Percentiles rank a stretch among this genome's conserved stretches.
phyloP scores from a whole-genome alignment of 176 grass and related monocot genomes.

The Avena sativa region DNA sequence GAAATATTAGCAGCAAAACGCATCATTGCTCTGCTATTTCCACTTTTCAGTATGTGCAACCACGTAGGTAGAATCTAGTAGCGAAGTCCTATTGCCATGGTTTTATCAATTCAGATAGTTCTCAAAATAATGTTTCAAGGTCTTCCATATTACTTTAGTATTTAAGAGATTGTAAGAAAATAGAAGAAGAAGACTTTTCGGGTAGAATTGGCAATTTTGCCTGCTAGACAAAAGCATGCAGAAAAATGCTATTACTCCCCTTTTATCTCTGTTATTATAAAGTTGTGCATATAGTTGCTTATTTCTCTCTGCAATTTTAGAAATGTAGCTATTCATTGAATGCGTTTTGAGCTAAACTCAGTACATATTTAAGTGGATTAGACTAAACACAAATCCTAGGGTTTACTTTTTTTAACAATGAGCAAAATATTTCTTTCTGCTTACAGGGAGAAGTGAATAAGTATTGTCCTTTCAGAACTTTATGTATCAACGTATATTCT shows the following conservation, averaged over 20 bases:
- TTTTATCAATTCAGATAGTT: neutral
- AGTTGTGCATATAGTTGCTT: neutral
- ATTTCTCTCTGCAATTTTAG: slow-evolving; percentile 1
- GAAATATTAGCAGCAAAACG: neutral
- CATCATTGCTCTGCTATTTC: neutral
- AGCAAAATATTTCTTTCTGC: neutral
- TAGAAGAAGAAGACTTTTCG: neutral
- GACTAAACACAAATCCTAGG: neutral
- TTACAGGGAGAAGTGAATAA: neutral
- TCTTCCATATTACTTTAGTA: neutral
- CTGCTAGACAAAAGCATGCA: neutral
- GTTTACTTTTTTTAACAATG: neutral
- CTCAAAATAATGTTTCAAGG: neutral
- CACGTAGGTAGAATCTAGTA: neutral
- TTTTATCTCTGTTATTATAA: neutral
- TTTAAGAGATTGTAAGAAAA: neutral
- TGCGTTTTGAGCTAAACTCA: neutral
- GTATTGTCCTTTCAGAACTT: slow-evolving; percentile 12
- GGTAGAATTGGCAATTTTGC: neutral
- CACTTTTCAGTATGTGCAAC: neutral
- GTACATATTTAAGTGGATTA: slow-evolving; percentile 3
- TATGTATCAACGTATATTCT: neutral
- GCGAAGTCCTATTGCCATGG: neutral
- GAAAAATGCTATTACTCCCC: neutral
- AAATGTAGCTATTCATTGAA: neutral